Conservation (phyloP, 352 stramenopile species). For the Globisporangium mamillatum region DNA sequence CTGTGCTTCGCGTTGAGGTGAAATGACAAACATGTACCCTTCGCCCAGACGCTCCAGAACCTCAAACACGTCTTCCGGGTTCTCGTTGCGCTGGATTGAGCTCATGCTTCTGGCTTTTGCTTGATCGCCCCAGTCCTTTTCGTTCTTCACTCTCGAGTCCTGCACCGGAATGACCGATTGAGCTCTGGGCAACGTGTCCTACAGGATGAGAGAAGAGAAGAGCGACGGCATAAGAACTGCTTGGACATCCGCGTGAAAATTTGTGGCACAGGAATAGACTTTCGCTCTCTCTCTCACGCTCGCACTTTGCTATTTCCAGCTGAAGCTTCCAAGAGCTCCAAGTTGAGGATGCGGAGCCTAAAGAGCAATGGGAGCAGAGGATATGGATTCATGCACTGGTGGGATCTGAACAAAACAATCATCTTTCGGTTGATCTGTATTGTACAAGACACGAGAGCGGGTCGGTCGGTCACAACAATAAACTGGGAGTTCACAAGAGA, state of each 20-base stretch:
- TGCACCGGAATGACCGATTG: conserved; percentile 8
- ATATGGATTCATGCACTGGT: no score
- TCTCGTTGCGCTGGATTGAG: conserved; percentile 60
- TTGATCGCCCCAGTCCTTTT: not conserved
- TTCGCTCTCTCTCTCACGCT: not conserved
- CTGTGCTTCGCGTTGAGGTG: not conserved
- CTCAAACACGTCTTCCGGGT: conserved; percentile 73
- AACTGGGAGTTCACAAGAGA: conserved; percentile 3
- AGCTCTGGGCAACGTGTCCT: not conserved
- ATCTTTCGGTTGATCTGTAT: conserved; percentile 26
- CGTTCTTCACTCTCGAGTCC: not conserved
- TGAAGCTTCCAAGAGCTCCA: no score
- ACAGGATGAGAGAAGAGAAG: not conserved
- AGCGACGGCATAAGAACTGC: not conserved
- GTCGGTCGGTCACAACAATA: conserved; percentile 13
- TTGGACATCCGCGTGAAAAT: not conserved
- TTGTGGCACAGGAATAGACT: not conserved
- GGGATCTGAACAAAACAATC: not conserved
- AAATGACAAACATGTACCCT: conserved; percentile 28
- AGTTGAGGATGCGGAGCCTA: no score
- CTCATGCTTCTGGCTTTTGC: conserved; percentile 27
- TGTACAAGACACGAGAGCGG: conserved; percentile 25
- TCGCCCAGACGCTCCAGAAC: conserved; percentile 77
- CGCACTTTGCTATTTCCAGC: not conserved
- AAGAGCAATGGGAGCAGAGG: no score